Evolutionary conservation across 129 eudicot genomes (phyloP).

Genomic region (Tagetes patula): DNA sequence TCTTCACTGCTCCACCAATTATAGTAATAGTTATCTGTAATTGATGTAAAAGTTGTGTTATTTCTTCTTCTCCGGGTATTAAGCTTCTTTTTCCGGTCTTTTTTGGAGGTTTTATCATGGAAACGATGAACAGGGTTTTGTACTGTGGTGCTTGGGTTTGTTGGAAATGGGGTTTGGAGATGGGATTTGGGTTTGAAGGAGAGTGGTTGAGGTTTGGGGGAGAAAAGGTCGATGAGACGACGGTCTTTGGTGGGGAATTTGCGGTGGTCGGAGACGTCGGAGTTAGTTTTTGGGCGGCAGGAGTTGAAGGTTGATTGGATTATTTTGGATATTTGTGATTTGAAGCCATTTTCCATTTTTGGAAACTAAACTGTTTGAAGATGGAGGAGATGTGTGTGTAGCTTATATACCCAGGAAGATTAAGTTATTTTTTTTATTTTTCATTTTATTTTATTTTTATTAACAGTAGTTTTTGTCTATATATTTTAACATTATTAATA

Average conservation of each 20-base stretch:
- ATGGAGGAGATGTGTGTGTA: too few relatives aligned
- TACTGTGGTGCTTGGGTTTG: conserved; percentile 5
- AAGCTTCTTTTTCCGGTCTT: conserved; percentile 29
- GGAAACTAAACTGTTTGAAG: too few relatives aligned
- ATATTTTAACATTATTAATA: too few relatives aligned
- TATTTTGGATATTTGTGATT: conserved; percentile 45
- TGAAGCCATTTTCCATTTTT: conserved; percentile 47
- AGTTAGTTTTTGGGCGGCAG: conserved; percentile 48
- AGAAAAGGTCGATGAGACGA: conserved; percentile 52
- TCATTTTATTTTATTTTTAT: too few relatives aligned
- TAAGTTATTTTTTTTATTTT: too few relatives aligned
- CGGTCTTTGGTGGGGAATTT: conserved; percentile 23
- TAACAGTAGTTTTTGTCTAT: too few relatives aligned
- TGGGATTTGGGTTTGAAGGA: conserved; percentile 14
- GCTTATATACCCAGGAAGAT: too few relatives aligned
- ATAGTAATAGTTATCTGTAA: conserved; percentile 40
- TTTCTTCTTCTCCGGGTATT: conserved; percentile 33
- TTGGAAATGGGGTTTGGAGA: background rate
- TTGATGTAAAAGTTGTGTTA: conserved; percentile 31
- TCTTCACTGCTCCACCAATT: conserved; percentile 53
- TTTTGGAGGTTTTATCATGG: conserved; percentile 25
- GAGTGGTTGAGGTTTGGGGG: conserved; percentile 45
- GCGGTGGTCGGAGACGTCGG: conserved; percentile 49
- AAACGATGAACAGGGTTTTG: conserved; percentile 37
- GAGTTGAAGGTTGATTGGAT: conserved; percentile 43